Evolutionary conservation across 1,139 yeast genomes (phyloP).

Genomic region (Nakaseomyces uthaithaninus): DNA sequence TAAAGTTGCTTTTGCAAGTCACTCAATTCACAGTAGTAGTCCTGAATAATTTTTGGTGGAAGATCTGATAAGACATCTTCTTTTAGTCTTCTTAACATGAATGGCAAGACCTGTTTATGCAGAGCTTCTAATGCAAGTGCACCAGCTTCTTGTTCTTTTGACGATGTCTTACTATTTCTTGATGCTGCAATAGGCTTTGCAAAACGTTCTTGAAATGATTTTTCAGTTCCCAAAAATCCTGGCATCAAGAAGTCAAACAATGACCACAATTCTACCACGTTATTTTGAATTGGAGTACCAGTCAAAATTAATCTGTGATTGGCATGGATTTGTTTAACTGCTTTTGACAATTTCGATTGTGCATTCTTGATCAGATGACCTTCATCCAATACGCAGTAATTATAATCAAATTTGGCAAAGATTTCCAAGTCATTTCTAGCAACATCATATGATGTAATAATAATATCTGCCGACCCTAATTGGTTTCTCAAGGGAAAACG

Average conservation of each 20-base stretch:
- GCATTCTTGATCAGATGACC: constrained; percentile 97
- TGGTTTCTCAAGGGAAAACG: constrained; percentile 50
- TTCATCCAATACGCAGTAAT: constrained; percentile 94
- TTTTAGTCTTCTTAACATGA: constrained; percentile 88
- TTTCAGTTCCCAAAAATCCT: constrained; percentile 93
- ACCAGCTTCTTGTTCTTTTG: constrained; percentile 95
- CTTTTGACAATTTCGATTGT: constrained; percentile 75
- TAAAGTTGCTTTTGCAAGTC: constrained; percentile 82
- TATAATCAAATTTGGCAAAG: constrained; percentile 58
- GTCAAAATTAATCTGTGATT: constrained; percentile 86
- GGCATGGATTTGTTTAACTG: constrained; percentile 75
- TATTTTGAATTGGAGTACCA: constrained; percentile 97
- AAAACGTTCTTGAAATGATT: constrained; percentile 86
- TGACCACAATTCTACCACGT: constrained; percentile 95
- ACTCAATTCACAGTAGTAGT: constrained; percentile 91
- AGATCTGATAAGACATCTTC: constrained; percentile 93
- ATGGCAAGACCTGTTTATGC: constrained; percentile 94
- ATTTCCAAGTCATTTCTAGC: constrained; percentile 81
- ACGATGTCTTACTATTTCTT: constrained; percentile 80
- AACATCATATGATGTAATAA: constrained; percentile 93
- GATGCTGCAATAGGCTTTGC: constrained; percentile 97
- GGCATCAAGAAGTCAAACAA: constrained; percentile 97
- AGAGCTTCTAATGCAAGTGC: constrained; percentile 91
- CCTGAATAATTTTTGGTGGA: constrained; percentile 98
- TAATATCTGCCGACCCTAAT: constrained; percentile 61